A percentile compares a stretch with the other conserved stretches of the same genome.
Conservation (phyloP, 176 grass and related monocot species). For the Miscanthus lutarioriparius region DNA sequence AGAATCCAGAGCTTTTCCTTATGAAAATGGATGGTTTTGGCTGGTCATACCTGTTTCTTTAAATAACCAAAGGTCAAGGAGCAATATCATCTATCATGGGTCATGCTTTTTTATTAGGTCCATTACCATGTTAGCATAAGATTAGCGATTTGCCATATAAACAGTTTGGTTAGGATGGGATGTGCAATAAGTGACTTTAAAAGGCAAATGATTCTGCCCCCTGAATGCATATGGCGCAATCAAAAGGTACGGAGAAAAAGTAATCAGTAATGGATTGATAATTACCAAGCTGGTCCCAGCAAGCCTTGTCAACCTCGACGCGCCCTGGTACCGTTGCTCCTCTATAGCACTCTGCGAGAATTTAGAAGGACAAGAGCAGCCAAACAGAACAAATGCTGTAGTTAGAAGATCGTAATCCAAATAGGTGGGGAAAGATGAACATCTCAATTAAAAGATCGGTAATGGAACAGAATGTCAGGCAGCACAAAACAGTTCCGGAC, state of each 20-base stretch:
- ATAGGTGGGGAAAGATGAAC: not conserved
- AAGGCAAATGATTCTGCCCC: not conserved
- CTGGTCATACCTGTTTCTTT: not conserved
- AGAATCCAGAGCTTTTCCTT: not conserved
- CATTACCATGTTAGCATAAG: not conserved
- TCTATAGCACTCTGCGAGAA: slow-evolving; percentile 61
- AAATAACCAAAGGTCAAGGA: not conserved
- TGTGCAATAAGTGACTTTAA: not conserved
- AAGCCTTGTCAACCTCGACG: slow-evolving; percentile 71
- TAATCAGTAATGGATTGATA: not conserved
- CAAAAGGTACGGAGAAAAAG: not conserved
- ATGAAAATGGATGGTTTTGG: not conserved
- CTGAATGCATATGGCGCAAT: not conserved
- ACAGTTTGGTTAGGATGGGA: not conserved
- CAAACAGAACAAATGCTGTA: not conserved
- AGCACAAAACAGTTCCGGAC: slow-evolving; percentile 28
- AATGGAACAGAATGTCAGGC: not conserved
- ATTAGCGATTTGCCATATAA: not conserved
- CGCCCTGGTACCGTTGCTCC: slow-evolving; percentile 86
- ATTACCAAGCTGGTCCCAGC: slow-evolving; percentile 82
- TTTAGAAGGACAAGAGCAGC: not conserved
- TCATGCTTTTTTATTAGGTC: not conserved
- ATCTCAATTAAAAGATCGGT: not conserved
- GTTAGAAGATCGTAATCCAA: not conserved
- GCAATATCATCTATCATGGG: not conserved